phyloP scores from a whole-genome alignment of 768 basidiomycete species.

The Calvatia gigantea region DNA sequence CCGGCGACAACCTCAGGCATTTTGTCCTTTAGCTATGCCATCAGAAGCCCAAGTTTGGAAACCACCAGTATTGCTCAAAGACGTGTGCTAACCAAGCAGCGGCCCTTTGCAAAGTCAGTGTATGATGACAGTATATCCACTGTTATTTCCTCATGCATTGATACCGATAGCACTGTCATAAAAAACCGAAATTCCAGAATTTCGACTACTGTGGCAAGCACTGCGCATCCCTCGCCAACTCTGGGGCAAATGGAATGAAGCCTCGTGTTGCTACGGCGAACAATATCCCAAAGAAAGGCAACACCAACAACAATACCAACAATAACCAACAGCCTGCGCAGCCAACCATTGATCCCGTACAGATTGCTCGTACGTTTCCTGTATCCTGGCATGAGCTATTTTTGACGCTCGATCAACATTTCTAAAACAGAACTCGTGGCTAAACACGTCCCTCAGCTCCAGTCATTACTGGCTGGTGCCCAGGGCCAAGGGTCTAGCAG shows the following conservation, averaged over 20 bases:
- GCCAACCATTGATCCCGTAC: constrained; percentile 31
- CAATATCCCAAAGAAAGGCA: constrained; percentile 13
- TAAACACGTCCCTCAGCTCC: constrained; percentile 45
- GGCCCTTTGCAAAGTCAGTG: constrained; percentile 40
- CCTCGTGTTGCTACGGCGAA: constrained; percentile 14
- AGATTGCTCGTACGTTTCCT: constrained; percentile 35
- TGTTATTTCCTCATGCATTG: background rate
- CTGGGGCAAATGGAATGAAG: constrained; percentile 22
- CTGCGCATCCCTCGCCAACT: constrained; percentile 49
- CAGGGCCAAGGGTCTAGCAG: constrained; percentile 8
- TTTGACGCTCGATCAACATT: background rate
- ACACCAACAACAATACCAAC: constrained; percentile 13
- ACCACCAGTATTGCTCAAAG: constrained; percentile 48
- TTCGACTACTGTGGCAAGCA: constrained; percentile 65
- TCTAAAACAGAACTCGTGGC: constrained; percentile 35
- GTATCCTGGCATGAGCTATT: background rate
- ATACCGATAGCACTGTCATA: constrained; percentile 44
- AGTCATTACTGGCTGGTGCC: constrained; percentile 27
- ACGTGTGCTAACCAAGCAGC: constrained; percentile 48
- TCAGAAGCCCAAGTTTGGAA: constrained; percentile 44
- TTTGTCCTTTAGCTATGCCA: constrained; percentile 41
- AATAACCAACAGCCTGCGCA: constrained; percentile 18
- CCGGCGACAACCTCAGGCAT: constrained; percentile 7
- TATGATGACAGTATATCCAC: background rate
- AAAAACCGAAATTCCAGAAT: constrained; percentile 55